phyloP scores from a whole-genome alignment of 352 stramenopile genomes.

The Globisporangium spinosum region DNA sequence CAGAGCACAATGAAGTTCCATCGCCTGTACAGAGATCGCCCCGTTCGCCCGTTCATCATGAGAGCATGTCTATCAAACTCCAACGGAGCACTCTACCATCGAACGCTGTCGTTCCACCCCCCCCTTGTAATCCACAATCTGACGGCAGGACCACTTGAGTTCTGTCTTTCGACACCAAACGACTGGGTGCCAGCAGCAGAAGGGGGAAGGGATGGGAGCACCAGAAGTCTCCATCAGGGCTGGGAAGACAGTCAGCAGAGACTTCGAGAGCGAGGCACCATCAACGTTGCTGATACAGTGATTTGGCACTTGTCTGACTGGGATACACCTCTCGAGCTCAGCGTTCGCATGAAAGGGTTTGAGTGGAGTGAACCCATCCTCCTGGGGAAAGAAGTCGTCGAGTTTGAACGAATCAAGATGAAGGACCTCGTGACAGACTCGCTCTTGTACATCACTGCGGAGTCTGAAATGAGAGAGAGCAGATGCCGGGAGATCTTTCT shows the following conservation, averaged over 20 bases:
- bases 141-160: slow-evolving; percentile 66
- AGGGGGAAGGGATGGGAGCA: slow-evolving; percentile 24
- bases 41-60: slow-evolving; percentile 82
- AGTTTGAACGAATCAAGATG: slow-evolving; percentile 68
- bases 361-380: slow-evolving; percentile 79
- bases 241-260: slow-evolving; percentile 80
- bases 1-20: slow-evolving; percentile 75
- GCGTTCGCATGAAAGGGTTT: slow-evolving; percentile 81
- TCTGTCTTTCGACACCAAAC: slow-evolving; percentile 63
- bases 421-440: slow-evolving; percentile 76
- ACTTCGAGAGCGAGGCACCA: slow-evolving; percentile 70
- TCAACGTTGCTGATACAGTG: slow-evolving; percentile 72
- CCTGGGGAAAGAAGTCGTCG: slow-evolving; percentile 44
- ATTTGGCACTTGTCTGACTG: slow-evolving; percentile 83
- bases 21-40: slow-evolving; percentile 66
- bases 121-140: slow-evolving; percentile 81
- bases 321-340: slow-evolving; percentile 71
- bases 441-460: slow-evolving; percentile 64
- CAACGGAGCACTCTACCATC: slow-evolving; percentile 61
- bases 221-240: slow-evolving; percentile 38
- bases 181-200: slow-evolving; percentile 62
- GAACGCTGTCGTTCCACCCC: slow-evolving; percentile 72
- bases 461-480: slow-evolving; percentile 50
- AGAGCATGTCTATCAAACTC: slow-evolving; percentile 52
- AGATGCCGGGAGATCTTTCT: slow-evolving; percentile 68